Conservation (phyloP, 768 basidiomycete species). For the Pulveroboletus frians region DNA sequence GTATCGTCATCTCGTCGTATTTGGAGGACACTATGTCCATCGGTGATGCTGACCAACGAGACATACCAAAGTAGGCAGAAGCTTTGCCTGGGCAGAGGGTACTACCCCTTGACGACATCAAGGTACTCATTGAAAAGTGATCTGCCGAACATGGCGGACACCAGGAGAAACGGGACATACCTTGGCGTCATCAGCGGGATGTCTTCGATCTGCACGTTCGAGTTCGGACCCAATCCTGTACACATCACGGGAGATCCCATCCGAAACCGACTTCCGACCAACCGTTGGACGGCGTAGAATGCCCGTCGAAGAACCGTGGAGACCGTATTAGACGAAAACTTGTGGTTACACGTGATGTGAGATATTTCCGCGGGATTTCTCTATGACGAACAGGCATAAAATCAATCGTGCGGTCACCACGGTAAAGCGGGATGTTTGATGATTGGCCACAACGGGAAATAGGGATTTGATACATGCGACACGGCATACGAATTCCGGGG, state of each 20-base stretch:
- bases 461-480: too few species aligned
- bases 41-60: too few species aligned
- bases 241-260: background rate
- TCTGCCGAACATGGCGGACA: background rate
- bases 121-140: background rate
- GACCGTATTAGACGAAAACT: background rate
- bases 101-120: background rate
- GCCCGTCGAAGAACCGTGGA: background rate
- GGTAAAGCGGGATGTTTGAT: background rate
- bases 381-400: background rate
- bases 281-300: background rate
- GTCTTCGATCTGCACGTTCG: background rate
- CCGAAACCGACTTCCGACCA: background rate
- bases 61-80: background rate
- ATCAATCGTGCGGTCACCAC: background rate
- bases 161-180: background rate
- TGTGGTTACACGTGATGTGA: background rate
- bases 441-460: too few species aligned
- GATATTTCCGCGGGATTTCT: background rate
- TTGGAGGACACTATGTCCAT: too few species aligned
- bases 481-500: too few species aligned
- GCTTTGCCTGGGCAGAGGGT: background rate
- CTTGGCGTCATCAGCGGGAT: background rate
- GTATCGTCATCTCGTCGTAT: too few species aligned
- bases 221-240: background rate